phyloP scores from a whole-genome alignment of 2,329 filamentous ascomycete genomes.

The Claviceps digitariae region DNA sequence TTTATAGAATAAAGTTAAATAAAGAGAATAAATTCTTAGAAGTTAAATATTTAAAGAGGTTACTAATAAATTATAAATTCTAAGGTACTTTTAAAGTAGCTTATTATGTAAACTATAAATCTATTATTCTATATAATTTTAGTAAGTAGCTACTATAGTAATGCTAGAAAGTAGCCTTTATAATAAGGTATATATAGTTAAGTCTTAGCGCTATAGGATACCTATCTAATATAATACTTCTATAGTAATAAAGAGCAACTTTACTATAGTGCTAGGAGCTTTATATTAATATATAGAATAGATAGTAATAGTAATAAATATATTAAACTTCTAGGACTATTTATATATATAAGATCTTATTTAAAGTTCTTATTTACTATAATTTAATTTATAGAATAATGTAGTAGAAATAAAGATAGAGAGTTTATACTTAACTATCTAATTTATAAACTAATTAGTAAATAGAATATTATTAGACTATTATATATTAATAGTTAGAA shows the following conservation, averaged over 20 bases:
- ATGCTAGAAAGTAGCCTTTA: background rate
- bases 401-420: no score
- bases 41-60: background rate
- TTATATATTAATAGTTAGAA: background rate
- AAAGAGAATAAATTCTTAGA: background rate
- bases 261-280: background rate
- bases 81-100: background rate
- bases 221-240: background rate
- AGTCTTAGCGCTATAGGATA: background rate
- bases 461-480: background rate
- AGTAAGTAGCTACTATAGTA: background rate
- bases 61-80: background rate
- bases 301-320: background rate
- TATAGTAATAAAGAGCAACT: background rate
- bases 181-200: background rate
- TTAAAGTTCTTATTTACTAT: no score
- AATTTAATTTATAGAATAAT: no score
- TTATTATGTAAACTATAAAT: background rate
- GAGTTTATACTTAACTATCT: background rate
- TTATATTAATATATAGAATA: background rate
- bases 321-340: background rate
- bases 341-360: background rate
- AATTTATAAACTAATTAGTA: background rate
- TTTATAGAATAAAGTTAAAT: background rate
- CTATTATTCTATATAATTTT: background rate